Conservation (phyloP, 495 filamentous ascomycete species). For the Penicillium coffeae region DNA sequence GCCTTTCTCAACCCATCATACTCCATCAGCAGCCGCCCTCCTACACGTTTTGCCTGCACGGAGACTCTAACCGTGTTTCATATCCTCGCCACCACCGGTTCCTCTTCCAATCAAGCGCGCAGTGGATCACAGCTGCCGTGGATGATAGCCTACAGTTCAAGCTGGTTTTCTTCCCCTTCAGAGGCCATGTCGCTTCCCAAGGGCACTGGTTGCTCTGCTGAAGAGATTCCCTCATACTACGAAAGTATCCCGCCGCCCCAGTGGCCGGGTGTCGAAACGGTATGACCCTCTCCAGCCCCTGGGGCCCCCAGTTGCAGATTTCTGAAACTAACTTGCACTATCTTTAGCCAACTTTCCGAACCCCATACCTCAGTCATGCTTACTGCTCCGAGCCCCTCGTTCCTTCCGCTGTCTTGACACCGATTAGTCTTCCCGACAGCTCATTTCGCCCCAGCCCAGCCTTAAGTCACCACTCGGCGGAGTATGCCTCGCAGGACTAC, state of each 20-base stretch:
- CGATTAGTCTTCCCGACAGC: conserved; percentile 40
- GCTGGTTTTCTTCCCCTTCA: conserved; percentile 1
- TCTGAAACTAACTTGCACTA: conserved; percentile 4
- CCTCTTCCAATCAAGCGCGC: conserved; percentile 17
- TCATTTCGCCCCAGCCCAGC: conserved; percentile 37
- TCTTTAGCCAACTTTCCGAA: conserved; percentile 21
- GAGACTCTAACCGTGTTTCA: conserved; percentile 22
- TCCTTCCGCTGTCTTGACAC: conserved; percentile 30
- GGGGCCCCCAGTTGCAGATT: neutral
- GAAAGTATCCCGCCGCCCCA: conserved; percentile 21
- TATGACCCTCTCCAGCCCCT: conserved; percentile 19
- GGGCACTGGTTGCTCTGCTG: conserved; percentile 16
- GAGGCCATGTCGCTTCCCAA: conserved; percentile 20
- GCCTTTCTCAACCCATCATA: conserved; percentile 3
- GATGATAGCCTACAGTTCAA: conserved; percentile 1
- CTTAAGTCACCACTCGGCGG: conserved; percentile 37
- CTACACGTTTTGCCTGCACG: conserved; percentile 9
- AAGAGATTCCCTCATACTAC: conserved; percentile 32
- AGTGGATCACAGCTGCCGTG: neutral
- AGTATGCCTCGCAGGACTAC: conserved; percentile 27
- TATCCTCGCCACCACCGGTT: conserved; percentile 17
- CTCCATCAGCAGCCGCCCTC: conserved; percentile 8
- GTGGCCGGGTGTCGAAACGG: conserved; percentile 33
- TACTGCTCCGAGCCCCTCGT: conserved; percentile 34
- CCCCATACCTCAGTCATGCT: conserved; percentile 26